phyloP scores from a whole-genome alignment of 176 grass and related monocot species.

The Canna indica region DNA sequence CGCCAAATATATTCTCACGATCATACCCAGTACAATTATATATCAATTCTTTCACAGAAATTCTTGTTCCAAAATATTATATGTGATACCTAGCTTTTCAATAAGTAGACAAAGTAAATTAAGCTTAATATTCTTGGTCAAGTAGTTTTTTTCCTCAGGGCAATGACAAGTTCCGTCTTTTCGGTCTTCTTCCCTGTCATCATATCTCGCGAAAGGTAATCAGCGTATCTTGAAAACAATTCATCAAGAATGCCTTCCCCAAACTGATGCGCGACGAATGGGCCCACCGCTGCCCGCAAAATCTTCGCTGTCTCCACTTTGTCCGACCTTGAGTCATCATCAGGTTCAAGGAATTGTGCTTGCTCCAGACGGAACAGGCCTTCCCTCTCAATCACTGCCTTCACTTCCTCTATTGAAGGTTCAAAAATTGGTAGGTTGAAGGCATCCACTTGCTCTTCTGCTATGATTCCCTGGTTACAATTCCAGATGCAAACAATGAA shows the following conservation, averaged over 20 bases:
- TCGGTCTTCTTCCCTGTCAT: too few relatives aligned
- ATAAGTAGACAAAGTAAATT: too few relatives aligned
- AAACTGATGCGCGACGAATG: slow-evolving; percentile 22
- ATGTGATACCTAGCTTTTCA: too few relatives aligned
- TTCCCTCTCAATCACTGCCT: not conserved
- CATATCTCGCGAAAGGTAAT: too few relatives aligned
- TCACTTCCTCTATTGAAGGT: slow-evolving; percentile 24
- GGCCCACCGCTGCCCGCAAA: slow-evolving; percentile 14
- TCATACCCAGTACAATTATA: too few relatives aligned
- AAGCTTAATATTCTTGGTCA: too few relatives aligned
- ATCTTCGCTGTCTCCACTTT: not conserved
- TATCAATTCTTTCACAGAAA: too few relatives aligned
- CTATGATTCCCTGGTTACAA: slow-evolving; percentile 7
- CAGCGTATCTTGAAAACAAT: slow-evolving; percentile 21
- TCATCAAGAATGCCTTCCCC: slow-evolving; percentile 16
- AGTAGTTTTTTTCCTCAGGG: too few relatives aligned
- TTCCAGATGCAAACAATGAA: too few relatives aligned
- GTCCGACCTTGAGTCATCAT: slow-evolving; percentile 21
- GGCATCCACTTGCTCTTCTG: slow-evolving; percentile 7
- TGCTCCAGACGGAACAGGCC: slow-evolving; percentile 14
- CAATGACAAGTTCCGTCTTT: too few relatives aligned
- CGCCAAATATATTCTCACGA: too few relatives aligned
- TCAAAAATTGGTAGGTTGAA: slow-evolving; percentile 18
- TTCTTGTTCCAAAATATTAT: too few relatives aligned
- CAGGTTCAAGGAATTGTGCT: slow-evolving; percentile 11